Conservation (phyloP, 129 eudicot genomes). For the Tagetes patula region DNA sequence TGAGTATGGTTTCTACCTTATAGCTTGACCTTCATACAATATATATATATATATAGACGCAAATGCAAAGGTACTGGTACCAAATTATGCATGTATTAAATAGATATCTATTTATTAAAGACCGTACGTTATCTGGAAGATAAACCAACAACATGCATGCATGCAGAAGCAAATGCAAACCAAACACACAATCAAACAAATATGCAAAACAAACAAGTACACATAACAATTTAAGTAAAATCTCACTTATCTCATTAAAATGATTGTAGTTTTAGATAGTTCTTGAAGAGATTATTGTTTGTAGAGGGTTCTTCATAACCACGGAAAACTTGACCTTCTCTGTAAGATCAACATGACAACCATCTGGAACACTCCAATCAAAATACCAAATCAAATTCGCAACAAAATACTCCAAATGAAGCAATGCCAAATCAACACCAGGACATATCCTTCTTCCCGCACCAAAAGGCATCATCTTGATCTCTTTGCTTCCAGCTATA, state of each 20-base stretch:
- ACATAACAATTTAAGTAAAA: too few relatives aligned
- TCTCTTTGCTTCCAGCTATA: not conserved
- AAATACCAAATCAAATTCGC: not conserved
- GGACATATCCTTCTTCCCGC: conserved; percentile 4
- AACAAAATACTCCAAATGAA: not conserved
- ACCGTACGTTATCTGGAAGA: too few relatives aligned
- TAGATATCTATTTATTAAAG: too few relatives aligned
- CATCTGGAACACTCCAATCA: not conserved
- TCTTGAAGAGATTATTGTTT: not conserved
- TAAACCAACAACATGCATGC: too few relatives aligned
- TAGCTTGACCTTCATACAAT: too few relatives aligned
- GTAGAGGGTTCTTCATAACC: not conserved
- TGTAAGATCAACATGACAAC: not conserved
- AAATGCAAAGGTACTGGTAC: too few relatives aligned
- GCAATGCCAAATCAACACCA: not conserved
- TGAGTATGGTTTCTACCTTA: too few relatives aligned
- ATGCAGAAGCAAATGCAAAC: too few relatives aligned
- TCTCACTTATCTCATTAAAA: not conserved
- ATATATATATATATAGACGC: too few relatives aligned
- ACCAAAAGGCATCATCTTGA: conserved; percentile 9
- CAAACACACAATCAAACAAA: too few relatives aligned
- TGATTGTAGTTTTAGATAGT: not conserved
- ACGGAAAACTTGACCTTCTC: not conserved
- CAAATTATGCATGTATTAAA: too few relatives aligned
- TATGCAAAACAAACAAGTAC: too few relatives aligned